A percentile compares a stretch with the other conserved stretches of the same genome.
These are phyloP conservation scores for Solanum hybrid DNA, from an alignment of 305 asterid species.

Conservation along the genomic window DNA sequence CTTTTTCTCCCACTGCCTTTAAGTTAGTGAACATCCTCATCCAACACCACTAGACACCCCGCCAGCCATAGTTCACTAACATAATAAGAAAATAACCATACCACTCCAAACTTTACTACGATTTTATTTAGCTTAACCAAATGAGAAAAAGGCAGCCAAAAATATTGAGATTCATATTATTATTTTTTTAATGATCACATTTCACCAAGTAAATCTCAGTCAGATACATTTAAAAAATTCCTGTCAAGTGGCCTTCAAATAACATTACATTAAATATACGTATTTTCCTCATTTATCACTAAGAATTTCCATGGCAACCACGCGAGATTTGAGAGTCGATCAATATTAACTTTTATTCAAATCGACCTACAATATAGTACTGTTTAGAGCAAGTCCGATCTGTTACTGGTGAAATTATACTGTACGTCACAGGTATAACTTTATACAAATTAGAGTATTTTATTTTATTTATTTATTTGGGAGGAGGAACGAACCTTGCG, in stretches of 20 bases:
- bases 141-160: background rate
- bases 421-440: background rate
- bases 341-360: background rate
- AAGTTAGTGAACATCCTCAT: background rate
- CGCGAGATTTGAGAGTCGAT: background rate
- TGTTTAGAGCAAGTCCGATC: background rate
- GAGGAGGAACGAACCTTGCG: constrained; percentile 46
- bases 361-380: background rate
- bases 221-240: background rate
- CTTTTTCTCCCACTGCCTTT: background rate
- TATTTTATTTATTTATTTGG: background rate
- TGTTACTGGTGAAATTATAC: background rate
- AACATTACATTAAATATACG: background rate
- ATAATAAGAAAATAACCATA: background rate
- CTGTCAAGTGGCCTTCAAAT: background rate
- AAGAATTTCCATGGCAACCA: background rate
- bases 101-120: background rate
- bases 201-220: background rate
- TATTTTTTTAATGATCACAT: background rate
- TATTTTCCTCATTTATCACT: background rate
- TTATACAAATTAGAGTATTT: background rate
- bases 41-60: background rate
- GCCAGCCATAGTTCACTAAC: background rate
- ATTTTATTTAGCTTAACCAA: background rate
- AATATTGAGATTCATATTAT: background rate